Evolutionary conservation across 176 grass and related monocot genomes (phyloP), one percentile per base, ranked within the genome.

Genomic region (Thalia dealbata): DNA sequence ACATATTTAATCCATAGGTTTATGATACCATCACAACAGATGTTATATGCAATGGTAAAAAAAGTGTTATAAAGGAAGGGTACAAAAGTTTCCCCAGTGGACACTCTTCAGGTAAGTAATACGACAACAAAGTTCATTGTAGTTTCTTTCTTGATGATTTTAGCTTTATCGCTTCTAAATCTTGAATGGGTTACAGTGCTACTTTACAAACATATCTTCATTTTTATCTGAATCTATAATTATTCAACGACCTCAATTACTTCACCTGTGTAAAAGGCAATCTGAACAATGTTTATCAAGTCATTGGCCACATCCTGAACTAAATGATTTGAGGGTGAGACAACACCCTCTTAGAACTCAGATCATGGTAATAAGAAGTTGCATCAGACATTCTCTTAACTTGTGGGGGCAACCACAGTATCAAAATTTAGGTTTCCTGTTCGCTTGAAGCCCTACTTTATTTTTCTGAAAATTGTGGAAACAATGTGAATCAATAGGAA

Each of bases 31-130:
- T 88, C 45, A 96, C 92, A 54, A 88, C 82, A 69, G 75, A 83
- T 27, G 92, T 92, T 76, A 30, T 85, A 61, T 96, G 92, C 75
- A 82, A 92, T 81, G 92, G 92, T 63, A 74, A 85, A 45, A 89
- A 87, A 68, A 84, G 84, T 78, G 86, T 92, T 67, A 92, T 96
- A 68, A 96, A 88, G 76, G 92, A 96, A 87, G 92, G 92, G 68
- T 89, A 96, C 84, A 96, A 96, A 76, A 96, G 92, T 73, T 96
- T 96, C 70, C 92, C 92, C 42, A 96, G 92, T 45, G 92, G 92
- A 27, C 92, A 96, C 71, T 78, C 75, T 69, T 96, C 92, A 44
- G 75, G 92, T 96, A 87, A 80, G 82, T 51, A 43, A 71, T 51
- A 18, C 43, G 52, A 13, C 23, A 18, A 29, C 27, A 14, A 52